Percentiles rank a stretch among this genome's conserved stretches.
Conservation (phyloP, 805 yeast species). For the Yarrowia yakushimensis region DNA sequence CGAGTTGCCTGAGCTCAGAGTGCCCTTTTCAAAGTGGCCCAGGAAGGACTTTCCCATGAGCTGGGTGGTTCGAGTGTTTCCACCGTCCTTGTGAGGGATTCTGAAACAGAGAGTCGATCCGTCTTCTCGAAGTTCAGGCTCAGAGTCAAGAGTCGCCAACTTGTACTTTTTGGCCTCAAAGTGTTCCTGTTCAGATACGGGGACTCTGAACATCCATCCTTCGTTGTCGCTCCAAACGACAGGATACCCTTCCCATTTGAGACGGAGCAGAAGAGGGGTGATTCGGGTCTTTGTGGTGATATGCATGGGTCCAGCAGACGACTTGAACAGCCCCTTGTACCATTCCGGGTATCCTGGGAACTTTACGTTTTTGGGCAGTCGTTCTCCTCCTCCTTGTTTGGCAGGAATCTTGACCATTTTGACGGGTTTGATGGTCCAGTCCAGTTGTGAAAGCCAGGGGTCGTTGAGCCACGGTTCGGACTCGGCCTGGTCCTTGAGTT, state of each 20-base stretch:
- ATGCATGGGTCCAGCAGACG: constrained; percentile 45
- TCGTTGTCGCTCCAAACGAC: constrained; percentile 69
- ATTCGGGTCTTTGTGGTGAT: constrained; percentile 70
- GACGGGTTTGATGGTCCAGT: constrained; percentile 71
- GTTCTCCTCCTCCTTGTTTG: constrained; percentile 52
- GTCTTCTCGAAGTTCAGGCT: constrained; percentile 36
- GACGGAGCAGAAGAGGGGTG: constrained; percentile 68
- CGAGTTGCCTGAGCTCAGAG: constrained; percentile 64
- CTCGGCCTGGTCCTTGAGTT: constrained; percentile 44
- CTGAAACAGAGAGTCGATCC: constrained; percentile 47
- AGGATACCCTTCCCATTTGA: constrained; percentile 84
- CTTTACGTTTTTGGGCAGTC: constrained; percentile 52
- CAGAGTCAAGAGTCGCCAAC: constrained; percentile 27
- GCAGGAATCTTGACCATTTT: constrained; percentile 53
- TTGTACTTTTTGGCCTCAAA: constrained; percentile 35
- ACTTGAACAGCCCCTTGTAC: constrained; percentile 62
- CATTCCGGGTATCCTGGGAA: constrained; percentile 91
- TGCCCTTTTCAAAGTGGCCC: constrained; percentile 66
- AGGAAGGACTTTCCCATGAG: constrained; percentile 75
- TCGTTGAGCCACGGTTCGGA: constrained; percentile 47
- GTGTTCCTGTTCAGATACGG: constrained; percentile 36
- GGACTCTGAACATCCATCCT: constrained; percentile 89
- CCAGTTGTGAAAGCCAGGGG: constrained; percentile 87
- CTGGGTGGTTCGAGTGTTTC: constrained; percentile 63
- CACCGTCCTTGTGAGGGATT: constrained; percentile 87